These are phyloP conservation scores for Botrytis byssoidea DNA, from an alignment of 2,329 filamentous ascomycete genomes.

Conservation along the genomic window DNA sequence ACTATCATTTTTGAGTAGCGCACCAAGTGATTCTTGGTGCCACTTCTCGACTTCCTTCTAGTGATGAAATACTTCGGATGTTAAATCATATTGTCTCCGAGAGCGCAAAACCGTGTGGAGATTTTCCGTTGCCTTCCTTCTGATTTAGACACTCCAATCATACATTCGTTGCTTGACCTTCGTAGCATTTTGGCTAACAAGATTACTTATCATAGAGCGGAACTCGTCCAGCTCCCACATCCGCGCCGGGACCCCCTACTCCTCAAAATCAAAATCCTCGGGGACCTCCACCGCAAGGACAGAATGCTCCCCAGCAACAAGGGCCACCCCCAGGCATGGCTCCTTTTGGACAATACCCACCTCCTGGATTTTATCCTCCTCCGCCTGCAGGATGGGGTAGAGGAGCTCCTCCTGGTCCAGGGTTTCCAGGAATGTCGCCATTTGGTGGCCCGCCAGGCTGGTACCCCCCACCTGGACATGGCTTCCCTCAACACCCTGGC, in stretches of 20 bases:
- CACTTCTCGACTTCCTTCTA: conserved; percentile 37
- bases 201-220: conserved; percentile 44
- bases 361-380: conserved; percentile 40
- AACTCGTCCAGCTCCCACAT: conserved; percentile 36
- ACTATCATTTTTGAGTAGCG: conserved; percentile 19
- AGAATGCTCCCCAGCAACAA: conserved; percentile 26
- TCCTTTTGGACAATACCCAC: conserved; percentile 44
- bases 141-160: conserved; percentile 54
- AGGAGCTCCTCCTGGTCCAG: conserved; percentile 56
- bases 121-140: conserved; percentile 99
- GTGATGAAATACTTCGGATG: conserved; percentile 99
- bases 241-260: conserved; percentile 25
- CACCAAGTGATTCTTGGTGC: neutral
- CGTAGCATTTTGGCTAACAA: conserved; percentile 33
- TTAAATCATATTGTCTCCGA: conserved; percentile 85
- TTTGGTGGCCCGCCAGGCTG: conserved; percentile 74
- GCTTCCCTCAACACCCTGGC: conserved; percentile 66
- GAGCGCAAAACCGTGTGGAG: conserved; percentile 95
- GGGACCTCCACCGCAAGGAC: conserved; percentile 24
- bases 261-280: conserved; percentile 26
- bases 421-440: conserved; percentile 67
- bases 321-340: conserved; percentile 26
- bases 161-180: conserved; percentile 24
- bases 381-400: conserved; percentile 53
- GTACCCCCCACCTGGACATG: conserved; percentile 73